Evolutionary conservation across 805 yeast genomes (phyloP).

Genomic region (Candida takata): DNA sequence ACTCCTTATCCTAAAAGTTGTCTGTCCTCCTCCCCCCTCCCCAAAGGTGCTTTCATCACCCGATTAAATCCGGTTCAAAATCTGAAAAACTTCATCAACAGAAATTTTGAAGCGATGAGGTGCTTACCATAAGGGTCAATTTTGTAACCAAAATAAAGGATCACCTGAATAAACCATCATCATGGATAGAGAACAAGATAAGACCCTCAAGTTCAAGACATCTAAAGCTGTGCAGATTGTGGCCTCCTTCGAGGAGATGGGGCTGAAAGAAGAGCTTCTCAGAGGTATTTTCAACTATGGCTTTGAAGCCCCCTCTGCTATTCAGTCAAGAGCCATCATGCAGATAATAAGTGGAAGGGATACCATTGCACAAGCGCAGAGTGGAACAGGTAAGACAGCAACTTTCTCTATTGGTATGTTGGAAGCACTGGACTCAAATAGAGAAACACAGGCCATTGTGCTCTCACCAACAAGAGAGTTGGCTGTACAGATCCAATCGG

Average conservation of each 20-base stretch:
- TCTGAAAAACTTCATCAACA: too few species aligned
- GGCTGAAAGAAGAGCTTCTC: conserved; percentile 55
- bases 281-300: conserved; percentile 81
- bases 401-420: conserved; percentile 93
- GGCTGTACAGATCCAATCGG: conserved; percentile 88
- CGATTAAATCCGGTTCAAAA: too few species aligned
- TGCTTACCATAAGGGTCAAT: too few species aligned
- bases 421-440: conserved; percentile 71
- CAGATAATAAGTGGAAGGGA: conserved; percentile 94
- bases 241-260: conserved; percentile 70
- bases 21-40: too few species aligned
- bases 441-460: conserved; percentile 82
- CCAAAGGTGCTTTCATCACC: too few species aligned
- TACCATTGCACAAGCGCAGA: conserved; percentile 97
- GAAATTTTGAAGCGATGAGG: too few species aligned
- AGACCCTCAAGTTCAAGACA: conserved; percentile 53
- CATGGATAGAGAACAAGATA: conserved; percentile 53
- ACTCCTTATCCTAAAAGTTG: too few species aligned
- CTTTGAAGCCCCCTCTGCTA: conserved; percentile 94
- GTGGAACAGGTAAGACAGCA: conserved; percentile 99
- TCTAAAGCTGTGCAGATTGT: conserved; percentile 49
- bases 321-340: conserved; percentile 94
- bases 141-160: too few species aligned
- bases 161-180: conserved; percentile 16
- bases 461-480: conserved; percentile 95